A percentile compares a stretch with the other conserved stretches of the same genome.
These are phyloP conservation scores for Fusarium denticulatum DNA, from an alignment of 2,329 filamentous ascomycete species.

Conservation along the genomic window DNA sequence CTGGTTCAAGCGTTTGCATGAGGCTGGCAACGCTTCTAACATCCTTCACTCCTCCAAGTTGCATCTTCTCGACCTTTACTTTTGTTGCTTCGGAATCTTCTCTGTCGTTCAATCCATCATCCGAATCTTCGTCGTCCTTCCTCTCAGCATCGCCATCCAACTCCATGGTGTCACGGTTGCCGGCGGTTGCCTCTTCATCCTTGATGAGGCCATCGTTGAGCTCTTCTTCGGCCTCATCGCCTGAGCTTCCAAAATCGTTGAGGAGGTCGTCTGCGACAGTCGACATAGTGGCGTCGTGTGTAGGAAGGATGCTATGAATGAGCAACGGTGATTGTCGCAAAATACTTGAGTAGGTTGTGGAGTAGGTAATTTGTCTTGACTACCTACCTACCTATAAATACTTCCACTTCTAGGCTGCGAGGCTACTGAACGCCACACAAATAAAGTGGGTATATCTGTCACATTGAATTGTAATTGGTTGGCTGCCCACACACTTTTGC, in stretches of 20 bases:
- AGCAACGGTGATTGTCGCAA: conserved; percentile 26
- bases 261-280: conserved; percentile 92
- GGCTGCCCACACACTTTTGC: conserved; percentile 40
- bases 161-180: conserved; percentile 65
- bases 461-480: neutral
- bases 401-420: conserved; percentile 38
- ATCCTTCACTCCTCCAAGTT: conserved; percentile 77
- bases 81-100: conserved; percentile 77
- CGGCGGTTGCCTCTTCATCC: conserved; percentile 53
- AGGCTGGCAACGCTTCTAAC: conserved; percentile 81
- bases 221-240: conserved; percentile 76
- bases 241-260: conserved; percentile 74
- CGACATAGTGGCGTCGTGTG: conserved; percentile 69
- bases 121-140: conserved; percentile 63
- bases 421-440: conserved; percentile 42
- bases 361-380: conserved; percentile 11
- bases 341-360: neutral
- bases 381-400: conserved; percentile 34
- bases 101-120: conserved; percentile 56
- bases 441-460: neutral
- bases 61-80: conserved; percentile 84
- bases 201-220: conserved; percentile 61
- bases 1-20: conserved; percentile 82
- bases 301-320: conserved; percentile 7
- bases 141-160: conserved; percentile 47